These are phyloP conservation scores for Tremella fuciformis DNA, from an alignment of 768 basidiomycete genomes.

Conservation along the genomic window DNA sequence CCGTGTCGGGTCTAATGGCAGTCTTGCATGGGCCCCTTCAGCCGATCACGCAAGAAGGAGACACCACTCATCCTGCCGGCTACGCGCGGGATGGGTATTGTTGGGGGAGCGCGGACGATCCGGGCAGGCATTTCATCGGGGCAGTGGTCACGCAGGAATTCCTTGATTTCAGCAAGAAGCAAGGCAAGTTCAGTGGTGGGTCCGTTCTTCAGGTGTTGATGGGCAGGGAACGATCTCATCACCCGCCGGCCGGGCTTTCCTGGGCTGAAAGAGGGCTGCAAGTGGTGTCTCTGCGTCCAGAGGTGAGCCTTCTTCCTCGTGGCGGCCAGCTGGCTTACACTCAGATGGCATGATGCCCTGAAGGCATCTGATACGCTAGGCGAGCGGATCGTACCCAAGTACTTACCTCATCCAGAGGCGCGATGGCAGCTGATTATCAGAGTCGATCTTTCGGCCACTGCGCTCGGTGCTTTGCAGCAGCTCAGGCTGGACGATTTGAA, in stretches of 20 bases:
- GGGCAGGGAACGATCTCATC: conserved; percentile 48
- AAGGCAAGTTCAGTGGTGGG: conserved; percentile 25
- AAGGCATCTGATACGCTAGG: conserved; percentile 36
- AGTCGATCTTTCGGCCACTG: conserved; percentile 43
- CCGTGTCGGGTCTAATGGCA: conserved; percentile 11
- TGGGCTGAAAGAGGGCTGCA: conserved; percentile 48
- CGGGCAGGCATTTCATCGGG: conserved; percentile 47
- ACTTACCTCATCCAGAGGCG: conserved; percentile 9
- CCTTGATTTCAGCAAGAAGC: conserved; percentile 43
- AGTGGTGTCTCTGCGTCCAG: conserved; percentile 51
- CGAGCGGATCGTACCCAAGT: conserved; percentile 40
- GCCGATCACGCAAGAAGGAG: conserved; percentile 31
- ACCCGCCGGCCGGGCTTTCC: conserved; percentile 39
- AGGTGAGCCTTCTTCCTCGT: conserved; percentile 21
- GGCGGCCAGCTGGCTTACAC: background rate
- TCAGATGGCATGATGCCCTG: conserved; percentile 50
- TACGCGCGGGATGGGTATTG: conserved; percentile 43
- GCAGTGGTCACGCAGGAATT: conserved; percentile 47
- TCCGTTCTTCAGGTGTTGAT: background rate
- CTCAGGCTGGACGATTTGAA: conserved; percentile 46
- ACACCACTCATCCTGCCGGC: conserved; percentile 42
- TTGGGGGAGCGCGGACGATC: conserved; percentile 36
- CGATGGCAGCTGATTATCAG: conserved; percentile 19
- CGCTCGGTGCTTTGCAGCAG: conserved; percentile 36
- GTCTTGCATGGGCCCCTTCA: conserved; percentile 41